These are phyloP conservation scores for Gentiana dahurica DNA, from an alignment of 257 asterid species.

Conservation along the genomic window DNA sequence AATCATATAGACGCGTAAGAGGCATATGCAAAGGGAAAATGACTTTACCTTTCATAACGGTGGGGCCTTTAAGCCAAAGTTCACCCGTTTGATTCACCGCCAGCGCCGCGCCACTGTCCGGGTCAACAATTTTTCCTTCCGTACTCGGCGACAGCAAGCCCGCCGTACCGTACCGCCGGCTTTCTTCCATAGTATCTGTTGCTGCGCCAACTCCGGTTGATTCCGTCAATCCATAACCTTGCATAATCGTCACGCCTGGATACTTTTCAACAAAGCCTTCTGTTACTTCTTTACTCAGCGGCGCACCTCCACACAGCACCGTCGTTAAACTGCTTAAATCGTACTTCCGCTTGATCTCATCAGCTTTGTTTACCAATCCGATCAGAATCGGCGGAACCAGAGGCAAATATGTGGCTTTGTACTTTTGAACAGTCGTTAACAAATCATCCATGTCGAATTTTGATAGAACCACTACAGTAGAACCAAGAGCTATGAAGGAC, in stretches of 20 bases:
- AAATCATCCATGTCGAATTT: constrained; percentile 79
- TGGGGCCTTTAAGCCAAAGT: constrained; percentile 91
- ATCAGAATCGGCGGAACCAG: constrained; percentile 83
- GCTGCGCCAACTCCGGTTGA: constrained; percentile 76
- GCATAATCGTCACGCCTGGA: constrained; percentile 51
- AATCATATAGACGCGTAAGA: neutral
- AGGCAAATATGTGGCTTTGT: constrained; percentile 57
- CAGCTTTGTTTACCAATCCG: constrained; percentile 55
- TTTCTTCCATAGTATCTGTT: constrained; percentile 74
- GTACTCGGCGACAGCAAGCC: constrained; percentile 71
- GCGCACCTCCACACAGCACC: constrained; percentile 84
- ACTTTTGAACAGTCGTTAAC: constrained; percentile 52
- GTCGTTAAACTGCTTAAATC: constrained; percentile 53
- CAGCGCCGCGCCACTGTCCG: constrained; percentile 47
- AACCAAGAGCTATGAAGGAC: constrained; percentile 65
- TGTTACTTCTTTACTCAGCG: constrained; percentile 74
- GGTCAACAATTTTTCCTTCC: constrained; percentile 81
- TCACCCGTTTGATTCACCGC: constrained; percentile 66
- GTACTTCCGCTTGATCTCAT: constrained; percentile 28
- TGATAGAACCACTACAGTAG: constrained; percentile 60
- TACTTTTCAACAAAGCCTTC: constrained; percentile 76
- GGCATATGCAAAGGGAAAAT: too few relatives aligned
- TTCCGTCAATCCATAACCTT: constrained; percentile 94
- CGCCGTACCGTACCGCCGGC: constrained; percentile 82
- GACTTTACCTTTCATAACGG: constrained; percentile 70